Conservation (phyloP, 352 stramenopile species). For the Pythium graminicola region DNA sequence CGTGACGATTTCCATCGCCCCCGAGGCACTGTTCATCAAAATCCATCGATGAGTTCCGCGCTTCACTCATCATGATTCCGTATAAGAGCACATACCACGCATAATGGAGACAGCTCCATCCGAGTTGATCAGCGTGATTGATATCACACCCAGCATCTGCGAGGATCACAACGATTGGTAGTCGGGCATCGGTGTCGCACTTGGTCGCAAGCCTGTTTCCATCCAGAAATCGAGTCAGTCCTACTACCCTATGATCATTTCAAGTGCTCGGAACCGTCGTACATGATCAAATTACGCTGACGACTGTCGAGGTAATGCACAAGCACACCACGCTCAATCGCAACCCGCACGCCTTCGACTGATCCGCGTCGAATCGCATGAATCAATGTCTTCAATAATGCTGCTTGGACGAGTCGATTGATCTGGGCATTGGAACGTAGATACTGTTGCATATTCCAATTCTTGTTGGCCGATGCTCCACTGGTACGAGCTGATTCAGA, state of each 20-base stretch:
- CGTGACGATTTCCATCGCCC: slow-evolving; percentile 57
- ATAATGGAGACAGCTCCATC: slow-evolving; percentile 84
- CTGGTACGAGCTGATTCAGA: slow-evolving; percentile 2
- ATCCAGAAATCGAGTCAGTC: neutral
- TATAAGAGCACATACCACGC: slow-evolving; percentile 60
- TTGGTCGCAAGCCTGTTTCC: slow-evolving; percentile 55
- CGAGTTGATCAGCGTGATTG: slow-evolving; percentile 74
- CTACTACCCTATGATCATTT: neutral
- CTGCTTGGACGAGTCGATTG: slow-evolving; percentile 70
- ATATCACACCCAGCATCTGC: slow-evolving; percentile 79
- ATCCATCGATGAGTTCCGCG: neutral
- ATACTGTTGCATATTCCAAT: slow-evolving; percentile 26
- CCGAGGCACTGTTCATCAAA: slow-evolving; percentile 42
- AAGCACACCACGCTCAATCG: slow-evolving; percentile 75
- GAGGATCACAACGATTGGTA: slow-evolving; percentile 81
- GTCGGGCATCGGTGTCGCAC: slow-evolving; percentile 70
- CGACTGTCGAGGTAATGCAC: slow-evolving; percentile 72
- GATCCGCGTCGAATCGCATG: slow-evolving; percentile 73
- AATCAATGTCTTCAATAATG: slow-evolving; percentile 78
- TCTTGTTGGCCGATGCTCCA: neutral
- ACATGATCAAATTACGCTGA: slow-evolving; percentile 81
- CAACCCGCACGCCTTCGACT: slow-evolving; percentile 74
- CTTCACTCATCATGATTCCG: neutral
- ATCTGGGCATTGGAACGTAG: slow-evolving; percentile 48
- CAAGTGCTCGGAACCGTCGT: no score